Base-by-base conservation (phyloP, 2,329 filamentous ascomycete species). In the Fonsecaea multimorphosa region DNA sequence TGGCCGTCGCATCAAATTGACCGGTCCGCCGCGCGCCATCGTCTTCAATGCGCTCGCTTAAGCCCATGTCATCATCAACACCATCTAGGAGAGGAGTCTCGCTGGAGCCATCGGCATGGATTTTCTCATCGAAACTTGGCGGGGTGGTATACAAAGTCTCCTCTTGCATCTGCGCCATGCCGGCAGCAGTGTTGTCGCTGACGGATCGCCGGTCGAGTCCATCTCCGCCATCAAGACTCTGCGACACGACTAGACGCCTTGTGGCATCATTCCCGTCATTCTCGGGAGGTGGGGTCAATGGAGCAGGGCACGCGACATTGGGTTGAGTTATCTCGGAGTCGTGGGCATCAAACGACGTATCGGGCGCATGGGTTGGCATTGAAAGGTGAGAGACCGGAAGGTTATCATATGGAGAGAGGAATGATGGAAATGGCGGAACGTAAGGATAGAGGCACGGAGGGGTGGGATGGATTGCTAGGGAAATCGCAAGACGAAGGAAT, bases 141-240 rank as follows among this genome's bases (percentile, higher is more conserved):
- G 61, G 53, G 8, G 64, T 51, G 19, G 58, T 59, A 56, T 73
- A 72, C 63, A 72, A 46, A 54, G 64, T 71, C 14, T 69, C 67
- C 59, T 72, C 72, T 63, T 73, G 72, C 36, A 58, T 65, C 49
- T 63, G n/a, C 14, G 68, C 68, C 72, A 73, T 73, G 32, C 66
- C 70, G 22, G 67, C 63, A 34, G 71, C 71, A 29, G 72, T 72
- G 54, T 72, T 72, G 54, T 71, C 62, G 51, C 59, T 61, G 53
- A 65, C 53, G 24, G 38, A 32, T 16, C 40, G 51, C 19, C 59
- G 62, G 36, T 44, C 56, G 44, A 65, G 51, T 44, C 32, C 68
- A 70, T 65, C 56, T 14, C 58, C 56, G 24, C 53, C 56, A n/a
- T 44, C 31, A 6, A 29, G 32, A 29, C 46, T 52, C 49, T 64